A percentile compares a stretch with the other conserved stretches of the same genome.
Evolutionary conservation across 2,329 filamentous ascomycete species (phyloP).

Genomic region (Cladophialophora yegresii): DNA sequence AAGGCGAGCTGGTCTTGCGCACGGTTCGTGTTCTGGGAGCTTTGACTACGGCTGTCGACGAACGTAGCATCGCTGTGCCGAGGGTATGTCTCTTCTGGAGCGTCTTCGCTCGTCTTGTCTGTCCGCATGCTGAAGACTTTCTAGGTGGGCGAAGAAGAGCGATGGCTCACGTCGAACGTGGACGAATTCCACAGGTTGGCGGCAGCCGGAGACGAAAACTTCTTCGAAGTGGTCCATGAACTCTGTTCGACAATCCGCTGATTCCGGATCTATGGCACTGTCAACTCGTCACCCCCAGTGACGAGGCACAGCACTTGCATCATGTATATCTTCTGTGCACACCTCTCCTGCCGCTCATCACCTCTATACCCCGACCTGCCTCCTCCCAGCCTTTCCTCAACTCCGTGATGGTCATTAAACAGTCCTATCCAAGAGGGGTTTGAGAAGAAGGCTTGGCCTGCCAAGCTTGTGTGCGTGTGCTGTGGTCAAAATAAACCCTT

Average conservation of each 20-base stretch:
- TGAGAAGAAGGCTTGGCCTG: slow-evolving; percentile 24
- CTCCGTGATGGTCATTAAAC: slow-evolving; percentile 8
- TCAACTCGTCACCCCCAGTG: background rate
- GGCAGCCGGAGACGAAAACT: slow-evolving; percentile 24
- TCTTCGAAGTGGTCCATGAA: slow-evolving; percentile 24
- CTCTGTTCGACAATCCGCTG: slow-evolving; percentile 13
- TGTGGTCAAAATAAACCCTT: slow-evolving; percentile 6
- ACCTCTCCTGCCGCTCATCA: background rate
- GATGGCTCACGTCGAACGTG: slow-evolving; percentile 22
- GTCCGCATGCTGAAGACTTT: background rate
- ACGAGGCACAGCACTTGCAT: background rate
- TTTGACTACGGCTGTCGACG: slow-evolving; percentile 29
- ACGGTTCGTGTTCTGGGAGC: slow-evolving; percentile 28
- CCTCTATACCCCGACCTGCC: background rate
- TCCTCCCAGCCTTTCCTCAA: slow-evolving; percentile 9
- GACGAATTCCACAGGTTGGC: slow-evolving; percentile 24
- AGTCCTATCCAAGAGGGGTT: slow-evolving; percentile 8
- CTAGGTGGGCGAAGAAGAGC: slow-evolving; percentile 28
- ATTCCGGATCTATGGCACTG: slow-evolving; percentile 7
- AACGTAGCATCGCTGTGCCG: slow-evolving; percentile 28
- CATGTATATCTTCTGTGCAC: slow-evolving; percentile 2
- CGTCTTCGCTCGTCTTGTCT: background rate
- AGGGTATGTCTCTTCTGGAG: slow-evolving; percentile 14
- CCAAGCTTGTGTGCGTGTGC: slow-evolving; percentile 17
- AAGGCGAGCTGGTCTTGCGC: slow-evolving; percentile 14